Evolutionary conservation across 164 flowering plant genomes (phyloP).

Genomic region (Echeveria elegans): DNA sequence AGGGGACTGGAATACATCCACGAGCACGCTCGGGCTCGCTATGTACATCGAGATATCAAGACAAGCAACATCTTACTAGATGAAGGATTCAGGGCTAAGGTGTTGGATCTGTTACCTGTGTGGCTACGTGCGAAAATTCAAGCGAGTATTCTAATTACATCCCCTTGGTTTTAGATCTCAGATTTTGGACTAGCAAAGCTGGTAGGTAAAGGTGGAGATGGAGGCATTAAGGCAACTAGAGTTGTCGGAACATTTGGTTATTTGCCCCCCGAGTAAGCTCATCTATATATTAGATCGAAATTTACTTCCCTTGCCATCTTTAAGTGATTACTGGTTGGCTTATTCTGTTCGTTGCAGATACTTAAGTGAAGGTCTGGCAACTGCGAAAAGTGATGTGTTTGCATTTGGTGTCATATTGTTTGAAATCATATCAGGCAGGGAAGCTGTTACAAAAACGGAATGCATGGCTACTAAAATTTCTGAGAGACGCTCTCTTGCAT

Average conservation of each 20-base stretch:
- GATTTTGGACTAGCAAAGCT: slow-evolving; percentile 96
- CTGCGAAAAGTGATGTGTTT: slow-evolving; percentile 86
- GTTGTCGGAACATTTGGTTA: slow-evolving; percentile 97
- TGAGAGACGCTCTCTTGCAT: slow-evolving; percentile 87
- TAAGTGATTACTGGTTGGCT: slow-evolving; percentile 8
- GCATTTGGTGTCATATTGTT: slow-evolving; percentile 95
- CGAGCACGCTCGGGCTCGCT: slow-evolving; percentile 87
- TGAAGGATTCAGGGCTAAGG: slow-evolving; percentile 80
- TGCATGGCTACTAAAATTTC: slow-evolving; percentile 37
- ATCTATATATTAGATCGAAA: slow-evolving; percentile 5
- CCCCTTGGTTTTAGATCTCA: slow-evolving; percentile 48
- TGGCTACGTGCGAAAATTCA: background rate
- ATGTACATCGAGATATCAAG: slow-evolving; percentile 94
- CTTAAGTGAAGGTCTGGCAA: slow-evolving; percentile 77
- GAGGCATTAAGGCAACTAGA: slow-evolving; percentile 65
- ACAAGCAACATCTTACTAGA: slow-evolving; percentile 92
- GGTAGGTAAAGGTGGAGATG: slow-evolving; percentile 56
- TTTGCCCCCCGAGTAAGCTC: slow-evolving; percentile 90
- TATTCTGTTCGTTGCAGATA: slow-evolving; percentile 37
- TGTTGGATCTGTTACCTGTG: slow-evolving; percentile 19
- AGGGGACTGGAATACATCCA: slow-evolving; percentile 94
- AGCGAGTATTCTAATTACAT: slow-evolving; percentile 6
- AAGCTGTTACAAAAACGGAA: slow-evolving; percentile 67
- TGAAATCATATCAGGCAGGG: slow-evolving; percentile 78
- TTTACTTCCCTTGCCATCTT: background rate